Base-by-base conservation (phyloP, 1,284 basidiomycete genomes). In the Porphyrellus sp. region DNA sequence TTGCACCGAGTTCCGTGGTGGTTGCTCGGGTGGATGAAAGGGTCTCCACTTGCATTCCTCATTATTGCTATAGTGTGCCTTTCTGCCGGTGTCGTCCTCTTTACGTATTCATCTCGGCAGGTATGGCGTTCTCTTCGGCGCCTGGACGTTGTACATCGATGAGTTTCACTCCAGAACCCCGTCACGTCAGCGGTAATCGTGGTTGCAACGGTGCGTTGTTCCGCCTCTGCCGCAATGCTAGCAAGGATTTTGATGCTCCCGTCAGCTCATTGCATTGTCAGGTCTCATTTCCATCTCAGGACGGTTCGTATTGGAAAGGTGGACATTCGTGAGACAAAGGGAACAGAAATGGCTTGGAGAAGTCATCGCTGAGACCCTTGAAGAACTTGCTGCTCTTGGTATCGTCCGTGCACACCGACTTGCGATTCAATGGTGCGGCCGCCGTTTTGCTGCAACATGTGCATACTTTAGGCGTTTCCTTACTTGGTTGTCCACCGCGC, bases 231-330 rank as follows among this genome's bases (percentile, higher is more conserved):
- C 8, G 1, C 20, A 30, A n/a, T 31, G 35, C 16, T 9, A 0
- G 12, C 24, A 24, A 33, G n/a, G 13, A 28, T 35, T 44, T 35
- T 12, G n/a, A 5, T 24, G n/a, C 9, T n/a, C 23, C 28, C 12
- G 1, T n/a, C 28, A 68, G 65, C 52, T 64, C 31, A 12, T 86
- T 60, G 87, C 86, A 16, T 87, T 83, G 24, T 85, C 86, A 55
- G 87, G 87, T 44, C 78, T 90, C n/a, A 73, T 78, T n/a, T 86
- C 85, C 11, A 87, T 90, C 18, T 89, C 85, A 0, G 73, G 79
- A 1, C 90, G 87, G 88, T 89, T 90, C 64, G 78, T 81, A 2
- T 82, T 82, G 8, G 88, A 90, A 63, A 80, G 86, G 8, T 86
- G 80, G 78, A 77, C 81, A 25, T 90, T 84, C 68, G 72, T 77